Evolutionary conservation across 441 rosid species (phyloP).

Genomic region (Populus hybrid): DNA sequence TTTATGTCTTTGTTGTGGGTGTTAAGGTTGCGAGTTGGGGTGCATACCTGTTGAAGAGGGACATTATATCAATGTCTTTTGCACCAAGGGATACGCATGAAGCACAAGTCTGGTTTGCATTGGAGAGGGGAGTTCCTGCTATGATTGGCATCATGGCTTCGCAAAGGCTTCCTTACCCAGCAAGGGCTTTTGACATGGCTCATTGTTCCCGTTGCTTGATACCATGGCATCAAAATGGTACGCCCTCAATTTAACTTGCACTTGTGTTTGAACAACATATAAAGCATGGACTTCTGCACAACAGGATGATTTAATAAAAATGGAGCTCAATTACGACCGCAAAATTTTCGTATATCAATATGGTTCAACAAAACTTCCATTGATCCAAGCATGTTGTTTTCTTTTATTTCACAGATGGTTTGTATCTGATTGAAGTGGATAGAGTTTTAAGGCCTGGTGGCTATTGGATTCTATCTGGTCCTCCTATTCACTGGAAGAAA

Average conservation of each 20-base stretch:
- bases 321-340: not conserved
- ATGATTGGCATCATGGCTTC: too few species aligned
- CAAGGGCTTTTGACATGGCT: too few species aligned
- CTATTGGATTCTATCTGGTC: constrained; percentile 94
- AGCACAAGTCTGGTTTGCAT: too few species aligned
- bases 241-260: not conserved
- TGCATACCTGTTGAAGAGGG: too few species aligned
- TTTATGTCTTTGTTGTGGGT: constrained; percentile 24
- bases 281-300: not conserved
- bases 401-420: constrained; percentile 52
- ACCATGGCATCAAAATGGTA: constrained; percentile 75
- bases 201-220: constrained; percentile 62
- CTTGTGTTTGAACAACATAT: too few species aligned
- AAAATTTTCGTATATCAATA: not conserved
- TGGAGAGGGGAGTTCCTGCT: too few species aligned
- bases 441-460: constrained; percentile 88
- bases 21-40: too few species aligned
- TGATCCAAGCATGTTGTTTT: not conserved
- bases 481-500: constrained; percentile 83
- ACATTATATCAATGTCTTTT: too few species aligned
- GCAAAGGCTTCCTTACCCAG: too few species aligned
- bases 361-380: not conserved
- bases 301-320: not conserved
- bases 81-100: too few species aligned
- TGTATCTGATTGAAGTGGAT: constrained; percentile 84